These are phyloP conservation scores for Urochloa ruziziensis DNA, from an alignment of 176 grass and related monocot species.

Conservation along the genomic window DNA sequence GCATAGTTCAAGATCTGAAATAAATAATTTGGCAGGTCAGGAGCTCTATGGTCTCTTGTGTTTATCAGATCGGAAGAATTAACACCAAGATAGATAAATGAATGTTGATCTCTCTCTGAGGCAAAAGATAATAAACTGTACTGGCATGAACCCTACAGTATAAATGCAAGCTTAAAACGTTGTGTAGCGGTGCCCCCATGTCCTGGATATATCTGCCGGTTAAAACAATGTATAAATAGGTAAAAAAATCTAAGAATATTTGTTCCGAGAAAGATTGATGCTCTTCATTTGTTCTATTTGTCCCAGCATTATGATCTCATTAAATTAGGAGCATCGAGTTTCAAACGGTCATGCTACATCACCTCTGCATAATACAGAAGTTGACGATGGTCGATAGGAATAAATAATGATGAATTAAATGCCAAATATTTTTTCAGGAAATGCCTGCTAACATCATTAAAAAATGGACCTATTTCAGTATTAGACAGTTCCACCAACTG, in stretches of 20 bases:
- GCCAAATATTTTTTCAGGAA: not conserved
- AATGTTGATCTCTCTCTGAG: conserved; percentile 25
- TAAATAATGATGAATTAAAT: conserved; percentile 3
- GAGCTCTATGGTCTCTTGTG: not conserved
- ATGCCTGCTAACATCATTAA: not conserved
- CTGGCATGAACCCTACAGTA: not conserved
- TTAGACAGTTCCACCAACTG: not conserved
- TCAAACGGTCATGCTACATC: not conserved
- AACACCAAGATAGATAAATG: not conserved
- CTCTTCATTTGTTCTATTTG: not conserved
- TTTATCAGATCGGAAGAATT: not conserved
- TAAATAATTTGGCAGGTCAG: conserved; percentile 27
- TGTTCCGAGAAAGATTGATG: not conserved
- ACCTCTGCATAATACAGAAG: not conserved
- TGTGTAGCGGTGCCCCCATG: not conserved
- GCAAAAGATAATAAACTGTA: conserved; percentile 19
- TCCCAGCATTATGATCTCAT: not conserved
- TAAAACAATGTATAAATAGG: not conserved
- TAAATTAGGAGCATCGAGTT: not conserved
- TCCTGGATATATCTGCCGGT: not conserved
- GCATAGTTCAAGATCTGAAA: not conserved
- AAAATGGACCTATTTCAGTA: not conserved
- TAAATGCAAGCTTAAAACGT: conserved; percentile 28
- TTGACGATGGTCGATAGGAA: not conserved
- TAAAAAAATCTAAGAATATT: not conserved